These are phyloP conservation scores for Dicorynia guianensis DNA, from an alignment of 306 rosid species.

Conservation along the genomic window DNA sequence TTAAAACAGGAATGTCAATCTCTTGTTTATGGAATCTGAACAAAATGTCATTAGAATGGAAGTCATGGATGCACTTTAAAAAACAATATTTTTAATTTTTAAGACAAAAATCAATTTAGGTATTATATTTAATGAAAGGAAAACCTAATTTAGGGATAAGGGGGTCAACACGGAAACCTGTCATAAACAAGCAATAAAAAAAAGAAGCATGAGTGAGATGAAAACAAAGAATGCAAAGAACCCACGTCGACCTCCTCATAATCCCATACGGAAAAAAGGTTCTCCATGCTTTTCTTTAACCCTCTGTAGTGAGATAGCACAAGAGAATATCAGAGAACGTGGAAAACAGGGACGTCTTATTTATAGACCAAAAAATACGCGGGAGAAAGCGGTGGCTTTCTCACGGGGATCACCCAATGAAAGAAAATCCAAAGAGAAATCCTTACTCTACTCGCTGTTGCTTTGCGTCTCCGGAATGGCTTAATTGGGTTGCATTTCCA, in stretches of 20 bases:
- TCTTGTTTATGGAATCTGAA: not conserved
- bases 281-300: conserved; percentile 59
- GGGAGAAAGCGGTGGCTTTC: conserved; percentile 31
- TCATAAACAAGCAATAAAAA: not conserved
- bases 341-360: conserved; percentile 34
- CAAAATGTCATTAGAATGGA: not conserved
- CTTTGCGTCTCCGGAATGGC: not conserved
- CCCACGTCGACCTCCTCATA: conserved; percentile 80
- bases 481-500: conserved; percentile 28
- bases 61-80: not conserved
- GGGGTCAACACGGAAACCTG: not conserved
- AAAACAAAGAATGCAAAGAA: too few species aligned
- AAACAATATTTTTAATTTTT: not conserved
- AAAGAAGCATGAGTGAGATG: too few species aligned
- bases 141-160: not conserved
- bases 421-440: conserved; percentile 20
- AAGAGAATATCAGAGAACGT: not conserved
- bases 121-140: not conserved
- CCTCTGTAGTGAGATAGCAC: conserved; percentile 6
- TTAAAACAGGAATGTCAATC: conserved; percentile 8
- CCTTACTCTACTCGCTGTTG: not conserved
- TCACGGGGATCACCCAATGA: conserved; percentile 43
- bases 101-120: not conserved
- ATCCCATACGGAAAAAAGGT: conserved; percentile 54
- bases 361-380: conserved; percentile 52